Evolutionary conservation across 805 yeast genomes (phyloP).

Genomic region (Candida palmyrensis): DNA sequence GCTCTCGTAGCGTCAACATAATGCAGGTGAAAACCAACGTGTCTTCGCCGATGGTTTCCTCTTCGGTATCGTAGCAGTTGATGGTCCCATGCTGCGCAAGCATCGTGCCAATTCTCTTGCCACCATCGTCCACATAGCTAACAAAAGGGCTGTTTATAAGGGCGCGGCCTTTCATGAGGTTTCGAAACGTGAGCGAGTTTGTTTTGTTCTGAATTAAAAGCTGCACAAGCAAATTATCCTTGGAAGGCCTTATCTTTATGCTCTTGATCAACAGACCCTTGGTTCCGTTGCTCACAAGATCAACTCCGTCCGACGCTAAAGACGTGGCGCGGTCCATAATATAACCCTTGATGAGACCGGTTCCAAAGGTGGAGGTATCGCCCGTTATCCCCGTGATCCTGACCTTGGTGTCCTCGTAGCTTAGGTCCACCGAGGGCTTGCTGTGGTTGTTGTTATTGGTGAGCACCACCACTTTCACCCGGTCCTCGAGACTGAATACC

Average conservation of each 20-base stretch:
- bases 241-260: slow-evolving; percentile 8
- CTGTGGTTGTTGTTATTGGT: slow-evolving; percentile 22
- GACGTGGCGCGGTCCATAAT: slow-evolving; percentile 14
- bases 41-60: slow-evolving; percentile 11
- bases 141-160: slow-evolving; percentile 24
- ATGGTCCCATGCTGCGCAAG: slow-evolving; percentile 18
- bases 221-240: slow-evolving; percentile 9
- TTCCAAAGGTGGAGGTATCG: slow-evolving; percentile 30
- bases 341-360: slow-evolving; percentile 20
- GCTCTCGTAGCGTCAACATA: slow-evolving; percentile 26
- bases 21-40: slow-evolving; percentile 19
- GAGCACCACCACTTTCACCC: slow-evolving; percentile 13
- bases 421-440: slow-evolving; percentile 24
- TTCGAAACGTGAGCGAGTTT: slow-evolving; percentile 14
- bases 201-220: slow-evolving; percentile 15
- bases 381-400: slow-evolving; percentile 29
- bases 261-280: slow-evolving; percentile 8
- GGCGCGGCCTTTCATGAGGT: slow-evolving; percentile 13
- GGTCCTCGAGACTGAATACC: slow-evolving; percentile 11
- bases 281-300: not conserved
- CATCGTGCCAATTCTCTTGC: slow-evolving; percentile 15
- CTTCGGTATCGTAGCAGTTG: slow-evolving; percentile 12
- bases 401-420: slow-evolving; percentile 22
- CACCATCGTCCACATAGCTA: slow-evolving; percentile 23
- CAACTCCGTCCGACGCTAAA: slow-evolving; percentile 18